phyloP scores from a whole-genome alignment of 257 asterid species.

The Ilex asprella region DNA sequence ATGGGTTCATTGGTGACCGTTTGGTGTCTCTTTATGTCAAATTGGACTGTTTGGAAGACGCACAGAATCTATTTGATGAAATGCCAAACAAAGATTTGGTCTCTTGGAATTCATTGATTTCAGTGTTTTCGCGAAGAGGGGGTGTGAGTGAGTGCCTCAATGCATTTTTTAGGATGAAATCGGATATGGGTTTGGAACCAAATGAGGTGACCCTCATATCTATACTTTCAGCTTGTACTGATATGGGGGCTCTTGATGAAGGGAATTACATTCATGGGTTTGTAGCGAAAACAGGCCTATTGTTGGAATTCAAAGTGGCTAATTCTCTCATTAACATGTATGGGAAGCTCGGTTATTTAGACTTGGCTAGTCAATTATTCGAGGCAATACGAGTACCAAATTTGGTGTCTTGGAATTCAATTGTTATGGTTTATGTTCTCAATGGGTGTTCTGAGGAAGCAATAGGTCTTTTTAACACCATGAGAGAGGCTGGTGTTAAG shows the following conservation, averaged over 20 bases:
- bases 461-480: background rate
- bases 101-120: constrained; percentile 3
- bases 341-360: constrained; percentile 1
- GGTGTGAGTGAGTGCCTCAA: background rate
- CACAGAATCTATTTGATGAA: constrained; percentile 7
- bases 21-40: background rate
- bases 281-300: constrained; percentile 1
- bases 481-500: background rate
- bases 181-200: constrained; percentile 4
- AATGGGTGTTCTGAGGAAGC: constrained; percentile 1
- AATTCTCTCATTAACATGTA: constrained; percentile 4
- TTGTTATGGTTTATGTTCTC: background rate
- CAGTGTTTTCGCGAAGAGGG: background rate
- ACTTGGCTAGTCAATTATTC: background rate
- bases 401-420: constrained; percentile 8
- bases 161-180: constrained; percentile 4
- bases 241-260: background rate
- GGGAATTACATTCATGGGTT: constrained; percentile 6
- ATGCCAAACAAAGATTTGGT: constrained; percentile 7
- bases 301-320: background rate
- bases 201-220: constrained; percentile 9
- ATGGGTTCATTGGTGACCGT: constrained; percentile 9
- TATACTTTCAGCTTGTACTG: constrained; percentile 2
- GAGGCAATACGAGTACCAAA: background rate
- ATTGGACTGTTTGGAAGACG: background rate